phyloP scores from a whole-genome alignment of 352 stramenopile species.

The Saprolegnia parasitica region DNA sequence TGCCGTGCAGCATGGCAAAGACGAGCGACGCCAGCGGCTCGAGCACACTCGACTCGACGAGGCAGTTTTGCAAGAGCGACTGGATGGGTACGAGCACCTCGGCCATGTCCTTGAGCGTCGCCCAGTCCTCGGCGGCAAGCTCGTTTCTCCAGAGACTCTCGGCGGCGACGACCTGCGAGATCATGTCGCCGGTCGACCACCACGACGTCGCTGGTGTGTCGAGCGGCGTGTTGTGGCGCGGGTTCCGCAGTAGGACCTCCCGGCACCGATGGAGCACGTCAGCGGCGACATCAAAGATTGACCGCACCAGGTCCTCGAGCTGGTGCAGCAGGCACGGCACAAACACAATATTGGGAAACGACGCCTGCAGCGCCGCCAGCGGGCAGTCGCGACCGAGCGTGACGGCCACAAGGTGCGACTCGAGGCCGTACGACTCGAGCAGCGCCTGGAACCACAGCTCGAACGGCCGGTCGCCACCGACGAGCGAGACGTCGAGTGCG shows the following conservation, averaged over 20 bases:
- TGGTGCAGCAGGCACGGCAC: not conserved
- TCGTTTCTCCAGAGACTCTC: not conserved
- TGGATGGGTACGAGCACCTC: conserved; percentile 60
- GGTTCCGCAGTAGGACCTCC: not conserved
- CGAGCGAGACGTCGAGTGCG: conserved; percentile 69
- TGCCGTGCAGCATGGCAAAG: conserved; percentile 58
- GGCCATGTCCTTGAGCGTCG: conserved; percentile 55
- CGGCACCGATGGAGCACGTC: not conserved
- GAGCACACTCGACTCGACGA: not conserved
- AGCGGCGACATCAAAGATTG: not conserved
- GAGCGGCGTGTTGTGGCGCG: not conserved
- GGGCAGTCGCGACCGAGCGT: not conserved
- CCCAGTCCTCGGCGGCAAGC: conserved; percentile 40
- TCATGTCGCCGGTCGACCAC: not conserved
- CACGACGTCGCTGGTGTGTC: not conserved
- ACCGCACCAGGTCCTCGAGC: not conserved
- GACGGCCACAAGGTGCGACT: not conserved
- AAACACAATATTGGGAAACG: not conserved
- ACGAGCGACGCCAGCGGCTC: conserved; percentile 43
- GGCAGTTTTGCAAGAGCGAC: not conserved
- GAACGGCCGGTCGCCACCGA: not conserved
- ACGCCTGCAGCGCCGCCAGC: not conserved
- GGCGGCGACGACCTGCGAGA: not conserved
- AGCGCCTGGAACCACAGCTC: not conserved
- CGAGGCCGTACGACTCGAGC: not conserved